phyloP scores from a whole-genome alignment of 495 filamentous ascomycete species.

The Neurospora terricola region DNA sequence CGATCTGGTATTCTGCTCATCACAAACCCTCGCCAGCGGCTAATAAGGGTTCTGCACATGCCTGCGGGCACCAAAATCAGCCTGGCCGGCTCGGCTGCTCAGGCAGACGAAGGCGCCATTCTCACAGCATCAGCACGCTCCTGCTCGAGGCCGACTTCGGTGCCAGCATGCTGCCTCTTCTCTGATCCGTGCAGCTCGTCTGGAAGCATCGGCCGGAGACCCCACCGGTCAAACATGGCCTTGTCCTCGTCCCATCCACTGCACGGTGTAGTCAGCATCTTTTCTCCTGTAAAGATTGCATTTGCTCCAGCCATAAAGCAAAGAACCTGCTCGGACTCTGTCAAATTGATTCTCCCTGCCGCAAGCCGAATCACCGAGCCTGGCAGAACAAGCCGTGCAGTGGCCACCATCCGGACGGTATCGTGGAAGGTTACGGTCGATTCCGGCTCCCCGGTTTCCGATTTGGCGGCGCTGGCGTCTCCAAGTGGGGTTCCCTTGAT shows the following conservation, averaged over 20 bases:
- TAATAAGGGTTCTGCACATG: neutral
- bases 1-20: neutral
- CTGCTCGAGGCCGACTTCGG: neutral
- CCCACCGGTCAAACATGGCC: conserved; percentile 69
- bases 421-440: conserved; percentile 51
- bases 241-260: conserved; percentile 82
- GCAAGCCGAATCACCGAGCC: conserved; percentile 73
- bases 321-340: conserved; percentile 72
- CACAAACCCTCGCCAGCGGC: neutral
- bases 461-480: conserved; percentile 43
- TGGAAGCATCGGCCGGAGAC: conserved; percentile 45
- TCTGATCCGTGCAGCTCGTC: neutral
- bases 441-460: neutral
- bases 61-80: neutral
- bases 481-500: conserved; percentile 78
- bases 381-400: conserved; percentile 68
- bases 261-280: conserved; percentile 83
- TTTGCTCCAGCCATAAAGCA: conserved; percentile 84
- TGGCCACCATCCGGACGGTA: conserved; percentile 67
- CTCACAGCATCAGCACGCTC: neutral
- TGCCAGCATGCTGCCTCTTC: neutral
- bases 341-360: conserved; percentile 65
- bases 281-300: conserved; percentile 83
- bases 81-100: neutral
- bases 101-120: neutral